Percentiles rank a stretch among this genome's conserved stretches.
phyloP scores from a whole-genome alignment of 768 basidiomycete genomes.

The Collybiopsis confluens region DNA sequence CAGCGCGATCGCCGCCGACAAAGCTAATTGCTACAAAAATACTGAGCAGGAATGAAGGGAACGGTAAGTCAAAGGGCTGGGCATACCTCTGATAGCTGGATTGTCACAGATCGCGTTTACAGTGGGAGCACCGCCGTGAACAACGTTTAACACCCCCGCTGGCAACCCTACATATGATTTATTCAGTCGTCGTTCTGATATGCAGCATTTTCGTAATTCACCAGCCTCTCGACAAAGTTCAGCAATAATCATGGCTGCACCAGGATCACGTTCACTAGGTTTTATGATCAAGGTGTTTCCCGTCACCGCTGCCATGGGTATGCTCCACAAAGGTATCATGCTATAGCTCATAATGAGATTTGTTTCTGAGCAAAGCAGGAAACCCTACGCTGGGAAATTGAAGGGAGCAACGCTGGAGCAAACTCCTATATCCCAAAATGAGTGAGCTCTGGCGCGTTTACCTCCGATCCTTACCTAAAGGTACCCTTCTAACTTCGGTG shows the following conservation, averaged over 20 bases:
- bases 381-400: conserved; percentile 80
- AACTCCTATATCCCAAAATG: conserved; percentile 26
- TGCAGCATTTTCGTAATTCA: conserved; percentile 18
- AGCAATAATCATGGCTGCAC: conserved; percentile 96
- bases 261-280: conserved; percentile 94
- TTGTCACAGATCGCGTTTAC: conserved; percentile 95
- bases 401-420: conserved; percentile 78
- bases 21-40: conserved; percentile 73
- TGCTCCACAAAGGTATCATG: conserved; percentile 97
- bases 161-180: conserved; percentile 51
- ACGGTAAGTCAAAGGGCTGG: no score
- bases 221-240: conserved; percentile 89
- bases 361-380: background rate
- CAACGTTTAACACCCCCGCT: conserved; percentile 85
- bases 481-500: conserved; percentile 78
- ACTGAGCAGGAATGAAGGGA: no score
- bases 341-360: conserved; percentile 27
- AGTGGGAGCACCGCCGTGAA: conserved; percentile 86
- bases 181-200: background rate
- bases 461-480: conserved; percentile 75
- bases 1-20: conserved; percentile 91
- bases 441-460: conserved; percentile 77
- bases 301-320: conserved; percentile 82
- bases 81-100: conserved; percentile 67
- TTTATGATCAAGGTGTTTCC: conserved; percentile 95